Base-by-base conservation (phyloP, 2,329 filamentous ascomycete genomes). In the Beauveria medogensis region DNA sequence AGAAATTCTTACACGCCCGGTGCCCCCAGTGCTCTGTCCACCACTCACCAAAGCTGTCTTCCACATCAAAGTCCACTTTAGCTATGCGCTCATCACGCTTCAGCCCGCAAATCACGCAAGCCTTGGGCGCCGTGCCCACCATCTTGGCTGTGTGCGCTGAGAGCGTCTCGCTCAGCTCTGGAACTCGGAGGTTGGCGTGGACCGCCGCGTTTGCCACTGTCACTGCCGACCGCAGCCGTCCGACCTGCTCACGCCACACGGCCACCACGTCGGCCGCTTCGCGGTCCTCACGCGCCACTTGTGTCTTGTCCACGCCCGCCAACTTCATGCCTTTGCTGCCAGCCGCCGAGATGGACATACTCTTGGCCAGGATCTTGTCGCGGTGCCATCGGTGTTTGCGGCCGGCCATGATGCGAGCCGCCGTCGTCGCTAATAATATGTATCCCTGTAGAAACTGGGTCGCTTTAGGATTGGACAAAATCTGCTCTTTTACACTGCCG, bases 21-120 rank as follows among this genome's bases (percentile, higher is more conserved):
- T 92, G 89, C 0, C 88, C 91, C 88, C 91, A 92, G 72, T 93
- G 88, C 51, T 97, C 92, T 47, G 89, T 80, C 93, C 93, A 97
- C 91, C 92, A 97, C 76, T 97, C 93, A 14, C 91, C 92, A 78
- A 97, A 97, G 71, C 89, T 92, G 72, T 97, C 93, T 68, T 93
- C 87, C 9, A 95, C 85, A 28, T 87, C 81, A 57, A 86, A 77
- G 69, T 96, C 92, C 40, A 94, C 82, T 69, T 87, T 91, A 22
- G 77, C 73, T 12, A 97, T 80, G 55, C 93, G 82, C 75, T 97
- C 93, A 46, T 96, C 91, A 65, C 93, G 80, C 75, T 90, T 94
- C 65, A 97, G 74, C 0, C 93, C 93, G 73, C 93, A 97, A 37
- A 97, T 77, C 55, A 92, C 82, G 74, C 93, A 97, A 1, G 87